phyloP scores from a whole-genome alignment of 139 green algal genomes.

The Zygnema circumcarinatum region DNA sequence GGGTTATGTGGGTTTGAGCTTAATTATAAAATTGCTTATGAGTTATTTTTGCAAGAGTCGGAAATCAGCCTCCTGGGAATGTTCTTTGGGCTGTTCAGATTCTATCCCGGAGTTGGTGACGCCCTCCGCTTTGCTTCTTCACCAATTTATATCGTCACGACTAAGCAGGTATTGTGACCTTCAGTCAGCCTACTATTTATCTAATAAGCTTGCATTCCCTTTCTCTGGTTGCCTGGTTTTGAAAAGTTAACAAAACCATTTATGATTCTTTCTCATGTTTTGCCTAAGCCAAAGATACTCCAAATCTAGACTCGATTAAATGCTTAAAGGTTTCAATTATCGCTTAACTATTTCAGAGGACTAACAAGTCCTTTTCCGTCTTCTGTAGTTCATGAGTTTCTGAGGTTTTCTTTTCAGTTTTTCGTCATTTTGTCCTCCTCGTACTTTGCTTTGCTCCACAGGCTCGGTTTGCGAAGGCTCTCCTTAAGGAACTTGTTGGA shows the following conservation, averaged over 20 bases:
- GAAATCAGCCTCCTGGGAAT: too few relatives aligned
- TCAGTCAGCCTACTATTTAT: too few relatives aligned
- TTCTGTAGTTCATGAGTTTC: background rate
- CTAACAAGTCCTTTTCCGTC: slow-evolving; percentile 1
- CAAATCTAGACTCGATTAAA: too few relatives aligned
- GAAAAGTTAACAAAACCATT: too few relatives aligned
- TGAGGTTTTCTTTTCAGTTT: background rate
- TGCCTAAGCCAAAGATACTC: too few relatives aligned
- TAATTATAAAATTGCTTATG: too few relatives aligned
- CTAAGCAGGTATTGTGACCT: slow-evolving; percentile 97
- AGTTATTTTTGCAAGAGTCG: too few relatives aligned
- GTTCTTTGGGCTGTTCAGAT: slow-evolving; percentile 49
- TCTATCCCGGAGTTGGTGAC: slow-evolving; percentile 86
- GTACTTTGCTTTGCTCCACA: slow-evolving; percentile 2
- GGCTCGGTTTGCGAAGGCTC: slow-evolving; percentile 52
- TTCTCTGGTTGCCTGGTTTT: background rate
- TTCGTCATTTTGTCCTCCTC: background rate
- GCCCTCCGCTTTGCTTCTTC: slow-evolving; percentile 68
- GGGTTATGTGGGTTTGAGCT: too few relatives aligned
- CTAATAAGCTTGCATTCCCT: background rate
- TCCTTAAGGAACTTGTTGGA: slow-evolving; percentile 82
- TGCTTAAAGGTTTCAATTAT: too few relatives aligned
- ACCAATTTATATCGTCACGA: slow-evolving; percentile 97
- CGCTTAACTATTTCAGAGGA: too few relatives aligned
- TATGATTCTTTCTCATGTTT: too few relatives aligned